Evolutionary conservation across 2,329 filamentous ascomycete species (phyloP), one percentile per base, ranked within the genome.

Genomic region (Magnaporthiopsis rhizophila): DNA sequence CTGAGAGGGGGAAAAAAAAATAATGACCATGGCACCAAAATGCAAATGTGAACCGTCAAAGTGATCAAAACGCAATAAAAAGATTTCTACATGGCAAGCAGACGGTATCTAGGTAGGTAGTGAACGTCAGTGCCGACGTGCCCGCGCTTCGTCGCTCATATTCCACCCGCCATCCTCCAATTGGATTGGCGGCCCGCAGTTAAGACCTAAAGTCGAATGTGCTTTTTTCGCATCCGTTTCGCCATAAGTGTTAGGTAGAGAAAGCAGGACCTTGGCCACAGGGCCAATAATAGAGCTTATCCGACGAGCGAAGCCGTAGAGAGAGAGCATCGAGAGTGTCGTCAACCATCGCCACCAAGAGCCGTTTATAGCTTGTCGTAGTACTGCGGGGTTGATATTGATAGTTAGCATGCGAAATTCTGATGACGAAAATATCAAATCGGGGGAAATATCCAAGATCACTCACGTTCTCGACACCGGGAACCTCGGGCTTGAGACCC

Each of bases 401-500:
- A 61, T 69, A 75, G 79, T 85, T 76, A 82, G 76, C 67, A 71
- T 63, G 30, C 58, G 30, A 30, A 59, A 61, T 12, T 18, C 12
- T 32, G 36, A 36, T 12, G 34, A 36, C 53, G 34, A 56, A 3
- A 45, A 26, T 34, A 53, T 53, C 18, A 3, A 3, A 6, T 0
- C 9, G 30, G 11, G 11, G 58, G 32, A 53, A 7, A 53, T 3
- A 15, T 15, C 13, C 13, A 58, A 45, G 21, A 36, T n/a, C 69
- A 90, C 91, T 92, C 87, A 95, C 92, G 87, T 97, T 96, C 78
- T 92, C 91, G 83, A 92, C 89, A 78, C 89, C 91, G 74, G 95
- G 94, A 78, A 97, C 90, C 75, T 92, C 87, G 76, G 89, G 83
- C 92, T 99, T 99, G 86, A 99, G 85, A 92, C 94, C 95, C 92